phyloP scores from a whole-genome alignment of 2,329 filamentous ascomycete genomes.

The Aspergillus niger region DNA sequence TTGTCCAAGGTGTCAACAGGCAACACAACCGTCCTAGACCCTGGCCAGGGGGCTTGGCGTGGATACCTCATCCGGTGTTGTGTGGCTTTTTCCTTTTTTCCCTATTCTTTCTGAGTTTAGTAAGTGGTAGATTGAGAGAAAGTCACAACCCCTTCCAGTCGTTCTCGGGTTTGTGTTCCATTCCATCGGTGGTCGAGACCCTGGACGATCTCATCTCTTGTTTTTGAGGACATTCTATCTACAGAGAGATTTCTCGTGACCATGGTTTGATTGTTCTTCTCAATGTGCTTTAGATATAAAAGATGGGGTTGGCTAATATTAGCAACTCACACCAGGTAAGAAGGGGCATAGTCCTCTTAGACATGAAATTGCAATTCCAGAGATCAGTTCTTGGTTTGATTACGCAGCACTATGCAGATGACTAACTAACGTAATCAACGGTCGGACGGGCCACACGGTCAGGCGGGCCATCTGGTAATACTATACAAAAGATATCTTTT shows the following conservation, averaged over 20 bases:
- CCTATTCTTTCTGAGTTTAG: background rate
- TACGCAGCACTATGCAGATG: background rate
- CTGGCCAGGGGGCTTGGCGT: constrained; percentile 27
- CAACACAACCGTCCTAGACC: constrained; percentile 17
- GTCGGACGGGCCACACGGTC: no score
- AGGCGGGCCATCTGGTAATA: no score
- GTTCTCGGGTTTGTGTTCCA: background rate
- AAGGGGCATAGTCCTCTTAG: background rate
- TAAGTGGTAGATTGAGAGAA: no score
- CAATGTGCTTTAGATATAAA: background rate
- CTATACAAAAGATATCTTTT: no score
- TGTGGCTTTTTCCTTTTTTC: background rate
- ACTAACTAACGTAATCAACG: no score
- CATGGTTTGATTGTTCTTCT: background rate
- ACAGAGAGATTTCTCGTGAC: no score
- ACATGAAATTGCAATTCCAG: background rate
- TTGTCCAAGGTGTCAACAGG: constrained; percentile 10
- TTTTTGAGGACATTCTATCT: background rate
- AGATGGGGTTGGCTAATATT: background rate
- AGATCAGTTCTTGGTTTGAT: background rate
- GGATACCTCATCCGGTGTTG: constrained; percentile 6
- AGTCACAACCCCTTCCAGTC: background rate
- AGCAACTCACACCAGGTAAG: background rate
- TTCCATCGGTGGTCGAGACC: background rate
- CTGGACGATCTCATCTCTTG: background rate